phyloP scores from a whole-genome alignment of 306 rosid species.

The Corylus americana region DNA sequence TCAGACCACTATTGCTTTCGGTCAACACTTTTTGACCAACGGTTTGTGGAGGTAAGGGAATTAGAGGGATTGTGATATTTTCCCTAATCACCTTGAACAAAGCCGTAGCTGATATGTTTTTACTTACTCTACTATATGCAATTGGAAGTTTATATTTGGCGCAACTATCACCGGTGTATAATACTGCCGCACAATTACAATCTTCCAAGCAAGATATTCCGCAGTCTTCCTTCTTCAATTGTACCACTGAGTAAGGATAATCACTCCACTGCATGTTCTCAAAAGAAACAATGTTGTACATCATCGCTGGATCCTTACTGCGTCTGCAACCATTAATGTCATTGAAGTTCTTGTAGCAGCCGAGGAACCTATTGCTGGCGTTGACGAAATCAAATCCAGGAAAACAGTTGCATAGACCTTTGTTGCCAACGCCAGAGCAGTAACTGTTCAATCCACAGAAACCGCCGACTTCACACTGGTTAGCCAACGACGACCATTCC shows the following conservation, averaged over 20 bases:
- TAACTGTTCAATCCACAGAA: conserved; percentile 4
- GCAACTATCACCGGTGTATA: accelerated
- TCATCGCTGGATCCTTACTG: neutral
- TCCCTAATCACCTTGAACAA: neutral
- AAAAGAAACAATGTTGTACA: neutral
- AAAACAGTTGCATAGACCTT: neutral
- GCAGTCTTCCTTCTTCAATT: neutral
- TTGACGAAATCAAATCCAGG: neutral
- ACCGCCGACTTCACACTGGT: neutral
- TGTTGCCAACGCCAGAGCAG: neutral
- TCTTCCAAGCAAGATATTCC: neutral
- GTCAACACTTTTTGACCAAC: neutral
- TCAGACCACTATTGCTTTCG: neutral
- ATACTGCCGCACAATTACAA: neutral
- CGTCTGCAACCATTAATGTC: neutral
- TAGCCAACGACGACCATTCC: neutral
- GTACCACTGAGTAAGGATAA: neutral
- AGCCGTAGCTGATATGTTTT: neutral
- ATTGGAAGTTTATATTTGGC: neutral
- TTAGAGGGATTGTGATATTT: neutral
- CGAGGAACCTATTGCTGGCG: neutral
- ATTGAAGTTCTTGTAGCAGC: neutral
- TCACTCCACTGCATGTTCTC: neutral
- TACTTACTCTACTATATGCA: neutral
- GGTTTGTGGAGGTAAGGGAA: neutral